These are phyloP conservation scores for Pyrrhoderma lamaoense DNA, from an alignment of 1,284 basidiomycete genomes.

Conservation along the genomic window DNA sequence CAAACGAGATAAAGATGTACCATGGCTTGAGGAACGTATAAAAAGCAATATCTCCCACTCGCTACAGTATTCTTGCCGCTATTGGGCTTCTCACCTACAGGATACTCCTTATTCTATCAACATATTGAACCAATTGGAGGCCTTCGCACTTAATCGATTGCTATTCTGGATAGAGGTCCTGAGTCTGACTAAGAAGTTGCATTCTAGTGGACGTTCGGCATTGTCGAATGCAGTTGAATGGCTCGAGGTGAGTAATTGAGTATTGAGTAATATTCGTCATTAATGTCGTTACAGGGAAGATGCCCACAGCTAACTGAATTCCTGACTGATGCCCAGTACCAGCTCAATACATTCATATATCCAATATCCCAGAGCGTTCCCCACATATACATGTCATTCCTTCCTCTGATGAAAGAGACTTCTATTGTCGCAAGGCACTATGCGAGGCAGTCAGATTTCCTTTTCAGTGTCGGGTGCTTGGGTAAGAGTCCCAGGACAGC, in stretches of 20 bases:
- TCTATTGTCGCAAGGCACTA: neutral
- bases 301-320: neutral
- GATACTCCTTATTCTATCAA: constrained; percentile 2
- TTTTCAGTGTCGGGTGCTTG: neutral
- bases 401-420: neutral
- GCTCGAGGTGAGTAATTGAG: neutral
- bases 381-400: neutral
- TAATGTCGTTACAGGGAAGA: neutral
- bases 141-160: neutral
- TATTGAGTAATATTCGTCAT: neutral
- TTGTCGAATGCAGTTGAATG: neutral
- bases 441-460: neutral
- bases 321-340: neutral
- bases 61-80: neutral
- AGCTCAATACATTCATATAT: neutral
- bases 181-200: neutral
- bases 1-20: neutral
- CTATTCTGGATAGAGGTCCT: constrained; percentile 4
- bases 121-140: neutral
- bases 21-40: neutral
- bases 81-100: constrained; percentile 7
- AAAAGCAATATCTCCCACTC: neutral
- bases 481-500: neutral
- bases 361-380: neutral
- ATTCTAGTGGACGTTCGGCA: neutral